Percentiles rank a stretch among this genome's conserved stretches.
Evolutionary conservation across 2,329 filamentous ascomycete genomes (phyloP).

Genomic region (Ophiostoma tasmaniense): DNA sequence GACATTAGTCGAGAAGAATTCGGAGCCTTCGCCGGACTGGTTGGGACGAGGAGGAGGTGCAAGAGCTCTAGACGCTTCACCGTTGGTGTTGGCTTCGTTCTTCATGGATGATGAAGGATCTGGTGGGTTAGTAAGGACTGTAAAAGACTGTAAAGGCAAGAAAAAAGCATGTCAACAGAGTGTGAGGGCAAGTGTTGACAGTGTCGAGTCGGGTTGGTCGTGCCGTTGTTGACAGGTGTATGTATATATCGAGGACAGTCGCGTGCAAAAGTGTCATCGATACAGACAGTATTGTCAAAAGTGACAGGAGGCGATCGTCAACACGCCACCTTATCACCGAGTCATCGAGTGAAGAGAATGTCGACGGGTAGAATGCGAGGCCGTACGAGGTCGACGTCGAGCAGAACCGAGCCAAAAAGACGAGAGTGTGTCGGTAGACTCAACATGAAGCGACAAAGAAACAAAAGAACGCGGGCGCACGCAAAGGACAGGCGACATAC

Average conservation of each 20-base stretch:
- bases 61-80: constrained; percentile 55
- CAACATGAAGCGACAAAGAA: not conserved
- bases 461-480: not conserved
- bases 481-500: constrained; percentile 28
- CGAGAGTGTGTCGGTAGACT: not conserved
- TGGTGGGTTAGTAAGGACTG: not conserved
- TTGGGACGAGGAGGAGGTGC: constrained; percentile 61
- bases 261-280: not conserved
- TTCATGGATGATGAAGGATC: not conserved
- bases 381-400: not conserved
- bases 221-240: not conserved
- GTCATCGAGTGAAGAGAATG: too few species aligned
- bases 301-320: not conserved
- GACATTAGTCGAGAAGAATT: constrained; percentile 58
- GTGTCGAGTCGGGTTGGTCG: not conserved
- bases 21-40: constrained; percentile 48
- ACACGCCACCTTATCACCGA: not conserved
- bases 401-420: not conserved
- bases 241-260: not conserved
- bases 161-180: not conserved
- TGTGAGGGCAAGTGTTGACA: not conserved
- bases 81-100: not conserved
- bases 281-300: not conserved
- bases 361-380: too few species aligned
- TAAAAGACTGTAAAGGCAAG: not conserved